Evolutionary conservation across 345 rosid species (phyloP), one percentile per base, ranked within the genome.

Genomic region (Punica granatum): DNA sequence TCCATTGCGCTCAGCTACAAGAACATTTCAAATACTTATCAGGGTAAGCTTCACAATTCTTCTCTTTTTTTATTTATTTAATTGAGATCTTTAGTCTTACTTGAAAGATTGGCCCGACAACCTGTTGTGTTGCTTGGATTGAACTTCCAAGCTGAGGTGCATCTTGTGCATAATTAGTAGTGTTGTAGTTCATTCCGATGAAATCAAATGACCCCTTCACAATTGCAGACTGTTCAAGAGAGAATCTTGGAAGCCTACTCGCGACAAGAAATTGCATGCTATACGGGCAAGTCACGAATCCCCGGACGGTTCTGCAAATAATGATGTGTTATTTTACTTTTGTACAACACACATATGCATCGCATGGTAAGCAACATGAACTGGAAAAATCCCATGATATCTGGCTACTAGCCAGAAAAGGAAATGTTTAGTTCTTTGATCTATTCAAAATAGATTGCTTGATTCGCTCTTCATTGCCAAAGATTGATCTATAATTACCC

Each of bases 161-260:
- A 35, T 70, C 42, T 1, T 62, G 37, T 32, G 65, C 81, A 65
- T 78, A 80, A 23, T 11, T 56, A 12, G 80, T 10, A 19, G 74
- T 70, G 46, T 80, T 80, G 53, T 83, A 80, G 62, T 83, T 80
- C 21, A 83, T 25, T 25, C 84, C 86, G 4, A 80, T 28, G 34
- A 76, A 81, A 73, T 83, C 87, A 43, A 46, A 61, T 0, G 83
- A 81, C 4, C 78, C 77, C 63, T 73, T 71, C n/a, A 83, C 13
- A 35, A 56, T 2, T 8, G 21, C 35, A 10, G 70, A 72, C 28
- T 72, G 53, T 33, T 67, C 67, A 1, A 36, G 6, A 0, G 71
- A 59, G 32, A 72, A 72, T 8, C 58, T 67, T 2, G 75, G 75
- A 2, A 72, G 70, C 6, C 75, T 25, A 1, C 51, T 67, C 23